Evolutionary conservation across 1,284 basidiomycete genomes (phyloP), one percentile per base, ranked within the genome.

Genomic region (Ceratobasidium papillatum): DNA sequence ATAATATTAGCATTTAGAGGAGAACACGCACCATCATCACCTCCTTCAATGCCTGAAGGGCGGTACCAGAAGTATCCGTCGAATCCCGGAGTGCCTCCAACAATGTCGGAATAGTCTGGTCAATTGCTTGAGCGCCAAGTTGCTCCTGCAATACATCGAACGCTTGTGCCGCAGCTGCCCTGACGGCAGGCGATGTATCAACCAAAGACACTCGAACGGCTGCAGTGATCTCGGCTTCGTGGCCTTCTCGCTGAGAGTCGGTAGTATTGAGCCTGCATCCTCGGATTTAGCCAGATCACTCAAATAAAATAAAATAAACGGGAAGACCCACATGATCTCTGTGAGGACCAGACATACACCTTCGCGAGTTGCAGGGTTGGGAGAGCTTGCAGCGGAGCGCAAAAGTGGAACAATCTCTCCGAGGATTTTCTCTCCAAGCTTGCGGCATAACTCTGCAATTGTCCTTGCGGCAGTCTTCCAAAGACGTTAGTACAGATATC

Each of bases 21-120:
- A 3, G 32, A 5, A 19, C 0, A 86, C 92, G 81, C 81, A 95
- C 94, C 79, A 87, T 90, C 94, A 97, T 97, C 77, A 99, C 94
- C 84, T 99, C 98, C 78, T 89, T 91, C 65, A 99, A 84, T 0
- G 98, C 98, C 79, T 94, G 89, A 27, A 99, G 86, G 12, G 98
- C 96, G n/a, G 97, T 98, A 36, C 95, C 96, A 17, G 96, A 97
- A 41, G 91, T 90, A 79, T 92, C 93, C 9, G 95, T 95, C 25
- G 94, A 93, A 82, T 95, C 92, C 36, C 94, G 90, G 62, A 99
- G 90, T 2, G 98, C 96, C 79, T 96, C 95, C 75, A 99, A 83
- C 2, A 99, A 83, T 0, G 96, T 99, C 0, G 97, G 98, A 77
- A 99, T 97, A 0, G 95, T 99, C 83, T 97, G 91, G 81, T 99